Evolutionary conservation across 73 alveolate species (phyloP).

Genomic region (Symbiodinium natans): DNA sequence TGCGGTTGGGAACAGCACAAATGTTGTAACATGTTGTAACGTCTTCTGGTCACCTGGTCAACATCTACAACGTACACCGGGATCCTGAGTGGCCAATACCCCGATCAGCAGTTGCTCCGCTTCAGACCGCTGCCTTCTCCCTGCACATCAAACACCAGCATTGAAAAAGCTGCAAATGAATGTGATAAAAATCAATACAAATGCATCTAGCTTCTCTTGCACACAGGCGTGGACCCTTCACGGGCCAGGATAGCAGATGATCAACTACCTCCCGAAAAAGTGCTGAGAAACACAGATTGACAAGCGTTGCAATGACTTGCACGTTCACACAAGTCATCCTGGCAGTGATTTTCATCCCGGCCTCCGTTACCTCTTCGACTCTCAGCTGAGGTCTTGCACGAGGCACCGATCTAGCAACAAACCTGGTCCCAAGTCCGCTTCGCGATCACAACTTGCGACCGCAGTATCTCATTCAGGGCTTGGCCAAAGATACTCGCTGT

Average conservation of each 20-base stretch:
- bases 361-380: constrained; percentile 63
- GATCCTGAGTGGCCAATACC: constrained; percentile 72
- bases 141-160: not conserved
- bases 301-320: too few relatives aligned
- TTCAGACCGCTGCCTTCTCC: constrained; percentile 21
- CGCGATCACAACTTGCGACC: not conserved
- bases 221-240: not conserved
- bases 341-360: not conserved
- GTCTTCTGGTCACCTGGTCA: not conserved
- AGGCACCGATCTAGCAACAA: constrained; percentile 71
- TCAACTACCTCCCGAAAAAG: constrained; percentile 41
- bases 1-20: not conserved
- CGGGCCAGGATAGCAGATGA: constrained; percentile 49
- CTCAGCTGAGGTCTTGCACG: constrained; percentile 84
- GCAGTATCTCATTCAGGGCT: not conserved
- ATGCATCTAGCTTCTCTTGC: not conserved
- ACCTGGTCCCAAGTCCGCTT: constrained; percentile 19
- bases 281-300: not conserved
- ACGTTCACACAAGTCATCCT: not conserved
- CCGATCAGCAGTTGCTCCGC: constrained; percentile 79
- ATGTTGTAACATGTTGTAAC: not conserved
- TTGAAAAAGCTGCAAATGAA: not conserved
- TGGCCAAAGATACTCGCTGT: constrained; percentile 67
- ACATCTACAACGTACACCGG: too few relatives aligned
- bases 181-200: not conserved